Percentiles rank a stretch among this genome's conserved stretches.
phyloP scores from a whole-genome alignment of 768 basidiomycete genomes.

The Suillus alpinus region DNA sequence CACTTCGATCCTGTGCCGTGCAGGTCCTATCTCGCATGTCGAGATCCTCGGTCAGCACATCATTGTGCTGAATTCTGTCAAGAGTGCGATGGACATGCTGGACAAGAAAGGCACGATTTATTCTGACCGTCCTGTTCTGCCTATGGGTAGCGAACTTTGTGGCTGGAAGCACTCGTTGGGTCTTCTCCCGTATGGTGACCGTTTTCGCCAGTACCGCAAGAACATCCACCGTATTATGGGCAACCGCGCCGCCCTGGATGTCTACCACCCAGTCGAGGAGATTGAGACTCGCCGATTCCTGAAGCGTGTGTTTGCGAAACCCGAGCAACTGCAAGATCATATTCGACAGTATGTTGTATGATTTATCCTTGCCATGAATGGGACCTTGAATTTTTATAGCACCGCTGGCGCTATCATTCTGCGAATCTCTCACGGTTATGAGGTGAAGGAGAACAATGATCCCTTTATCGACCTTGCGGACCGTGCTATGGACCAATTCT shows the following conservation, averaged over 20 bases:
- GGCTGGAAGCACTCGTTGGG: conserved; percentile 33
- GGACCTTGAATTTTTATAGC: conserved; percentile 20
- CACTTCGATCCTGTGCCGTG: background rate
- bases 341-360: conserved; percentile 37
- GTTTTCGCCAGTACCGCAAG: conserved; percentile 40
- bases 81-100: conserved; percentile 53
- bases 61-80: conserved; percentile 51
- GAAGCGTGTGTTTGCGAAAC: conserved; percentile 35
- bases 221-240: conserved; percentile 41
- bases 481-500: conserved; percentile 49
- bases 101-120: conserved; percentile 66
- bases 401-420: conserved; percentile 53
- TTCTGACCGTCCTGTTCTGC: conserved; percentile 55
- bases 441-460: conserved; percentile 49
- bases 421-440: conserved; percentile 52
- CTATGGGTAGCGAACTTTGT: conserved; percentile 36
- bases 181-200: conserved; percentile 38
- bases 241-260: conserved; percentile 32
- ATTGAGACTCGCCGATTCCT: conserved; percentile 42
- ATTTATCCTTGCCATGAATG: background rate
- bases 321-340: conserved; percentile 34
- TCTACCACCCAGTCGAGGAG: conserved; percentile 37
- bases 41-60: conserved; percentile 60
- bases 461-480: conserved; percentile 54
- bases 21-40: conserved; percentile 60